Percentiles rank a stretch among this genome's conserved stretches.
These are phyloP conservation scores for Plasmodium relictum DNA, from an alignment of 169 alveolate species.

Conservation along the genomic window DNA sequence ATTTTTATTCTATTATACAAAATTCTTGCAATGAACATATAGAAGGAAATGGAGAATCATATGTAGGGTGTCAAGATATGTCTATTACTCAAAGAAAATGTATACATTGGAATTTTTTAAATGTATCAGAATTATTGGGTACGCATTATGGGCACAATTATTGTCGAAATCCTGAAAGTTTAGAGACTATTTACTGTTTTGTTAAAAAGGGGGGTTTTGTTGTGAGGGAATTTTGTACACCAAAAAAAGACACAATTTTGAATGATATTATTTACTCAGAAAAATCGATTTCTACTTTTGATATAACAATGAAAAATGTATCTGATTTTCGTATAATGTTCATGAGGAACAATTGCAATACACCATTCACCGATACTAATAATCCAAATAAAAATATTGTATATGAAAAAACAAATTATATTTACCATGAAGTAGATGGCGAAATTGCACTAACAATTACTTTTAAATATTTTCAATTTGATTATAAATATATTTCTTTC, in stretches of 20 bases:
- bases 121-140: slow-evolving; percentile 1
- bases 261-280: slow-evolving; percentile 30
- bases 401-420: slow-evolving; percentile 10
- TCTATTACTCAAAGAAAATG: slow-evolving; percentile 42
- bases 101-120: slow-evolving; percentile 36
- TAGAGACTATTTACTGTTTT: slow-evolving; percentile 30
- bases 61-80: slow-evolving; percentile 40
- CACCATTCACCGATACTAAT: neutral
- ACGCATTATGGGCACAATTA: slow-evolving; percentile 20
- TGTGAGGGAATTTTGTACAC: slow-evolving; percentile 42
- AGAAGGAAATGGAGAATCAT: slow-evolving; percentile 11
- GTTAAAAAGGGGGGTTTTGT: slow-evolving; percentile 21
- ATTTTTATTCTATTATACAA: neutral
- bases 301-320: slow-evolving; percentile 69
- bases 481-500: neutral
- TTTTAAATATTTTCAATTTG: neutral
- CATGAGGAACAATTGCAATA: neutral
- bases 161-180: slow-evolving; percentile 56
- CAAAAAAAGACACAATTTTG: neutral
- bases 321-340: slow-evolving; percentile 63
- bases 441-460: slow-evolving; percentile 58
- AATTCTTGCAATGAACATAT: slow-evolving; percentile 37
- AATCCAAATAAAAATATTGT: neutral
- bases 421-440: slow-evolving; percentile 39
- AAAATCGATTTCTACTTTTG: neutral